Percentiles rank a stretch among this genome's conserved stretches.
phyloP scores from a whole-genome alignment of 2,329 filamentous ascomycete genomes.

The Scleromitrula shiraiana region DNA sequence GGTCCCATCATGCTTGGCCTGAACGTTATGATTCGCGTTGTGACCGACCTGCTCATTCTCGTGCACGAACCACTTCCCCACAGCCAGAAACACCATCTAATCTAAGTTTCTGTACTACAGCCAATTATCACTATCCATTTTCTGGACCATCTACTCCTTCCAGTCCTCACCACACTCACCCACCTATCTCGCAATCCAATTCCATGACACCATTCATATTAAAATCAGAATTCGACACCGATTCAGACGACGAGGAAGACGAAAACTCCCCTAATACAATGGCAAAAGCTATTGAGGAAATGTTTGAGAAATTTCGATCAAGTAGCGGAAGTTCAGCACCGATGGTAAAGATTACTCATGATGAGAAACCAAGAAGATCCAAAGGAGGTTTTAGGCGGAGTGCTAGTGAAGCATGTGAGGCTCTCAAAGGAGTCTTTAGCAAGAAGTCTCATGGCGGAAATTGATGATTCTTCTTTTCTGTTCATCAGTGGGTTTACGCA shows the following conservation, averaged over 20 bases:
- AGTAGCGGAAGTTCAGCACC: not conserved
- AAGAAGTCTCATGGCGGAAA: constrained; percentile 1
- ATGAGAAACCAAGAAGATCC: constrained; percentile 1
- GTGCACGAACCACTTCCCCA: constrained; percentile 1
- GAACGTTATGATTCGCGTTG: constrained; percentile 6
- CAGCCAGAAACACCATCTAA: not conserved
- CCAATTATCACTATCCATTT: not conserved
- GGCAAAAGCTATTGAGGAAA: constrained; percentile 8
- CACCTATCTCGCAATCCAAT: not conserved
- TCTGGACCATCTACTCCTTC: not conserved
- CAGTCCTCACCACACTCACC: not conserved
- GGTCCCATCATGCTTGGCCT: too few species aligned
- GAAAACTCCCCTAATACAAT: constrained; percentile 4
- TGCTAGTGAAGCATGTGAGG: constrained; percentile 7
- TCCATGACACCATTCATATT: constrained; percentile 1
- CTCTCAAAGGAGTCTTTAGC: constrained; percentile 2
- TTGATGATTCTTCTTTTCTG: too few species aligned
- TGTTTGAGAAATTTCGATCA: constrained; percentile 6
- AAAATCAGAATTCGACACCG: constrained; percentile 5
- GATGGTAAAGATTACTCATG: not conserved
- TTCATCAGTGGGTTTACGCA: not conserved
- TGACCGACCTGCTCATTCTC: not conserved
- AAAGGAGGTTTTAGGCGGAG: constrained; percentile 3
- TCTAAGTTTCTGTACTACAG: not conserved
- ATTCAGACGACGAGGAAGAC: constrained; percentile 6